Evolutionary conservation across 129 eudicot species (phyloP).

Genomic region (Flaveria linearis): DNA sequence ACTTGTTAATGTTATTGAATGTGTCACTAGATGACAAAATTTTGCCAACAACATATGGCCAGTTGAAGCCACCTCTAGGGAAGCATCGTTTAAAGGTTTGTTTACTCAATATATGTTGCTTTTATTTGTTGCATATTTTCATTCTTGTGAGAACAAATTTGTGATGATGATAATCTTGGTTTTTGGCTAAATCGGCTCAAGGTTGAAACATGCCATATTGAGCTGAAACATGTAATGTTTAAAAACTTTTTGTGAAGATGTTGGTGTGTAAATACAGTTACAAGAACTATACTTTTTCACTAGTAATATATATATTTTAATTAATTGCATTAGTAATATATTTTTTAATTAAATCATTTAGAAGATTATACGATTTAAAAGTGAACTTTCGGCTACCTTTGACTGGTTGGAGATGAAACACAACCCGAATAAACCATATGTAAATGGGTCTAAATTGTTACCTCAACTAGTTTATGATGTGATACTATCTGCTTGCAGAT

Average conservation of each 20-base stretch:
- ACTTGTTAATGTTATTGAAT: slow-evolving; percentile 61
- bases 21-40: slow-evolving; percentile 76
- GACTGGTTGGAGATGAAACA: background rate
- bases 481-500: slow-evolving; percentile 44
- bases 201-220: background rate
- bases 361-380: background rate
- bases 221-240: background rate
- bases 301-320: background rate
- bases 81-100: slow-evolving; percentile 88
- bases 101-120: background rate
- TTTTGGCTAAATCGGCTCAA: background rate
- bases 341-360: background rate
- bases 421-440: background rate
- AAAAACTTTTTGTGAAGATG: no score
- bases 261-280: background rate
- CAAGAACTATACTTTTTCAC: background rate
- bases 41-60: slow-evolving; percentile 85
- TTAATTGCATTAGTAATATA: background rate
- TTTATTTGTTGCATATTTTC: background rate
- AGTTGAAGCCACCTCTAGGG: slow-evolving; percentile 89
- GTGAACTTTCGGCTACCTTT: background rate
- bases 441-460: background rate
- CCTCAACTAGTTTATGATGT: background rate
- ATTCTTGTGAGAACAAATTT: background rate
- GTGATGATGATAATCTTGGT: background rate